Evolutionary conservation across 768 basidiomycete species (phyloP).

Genomic region (Calocera viscosa): DNA sequence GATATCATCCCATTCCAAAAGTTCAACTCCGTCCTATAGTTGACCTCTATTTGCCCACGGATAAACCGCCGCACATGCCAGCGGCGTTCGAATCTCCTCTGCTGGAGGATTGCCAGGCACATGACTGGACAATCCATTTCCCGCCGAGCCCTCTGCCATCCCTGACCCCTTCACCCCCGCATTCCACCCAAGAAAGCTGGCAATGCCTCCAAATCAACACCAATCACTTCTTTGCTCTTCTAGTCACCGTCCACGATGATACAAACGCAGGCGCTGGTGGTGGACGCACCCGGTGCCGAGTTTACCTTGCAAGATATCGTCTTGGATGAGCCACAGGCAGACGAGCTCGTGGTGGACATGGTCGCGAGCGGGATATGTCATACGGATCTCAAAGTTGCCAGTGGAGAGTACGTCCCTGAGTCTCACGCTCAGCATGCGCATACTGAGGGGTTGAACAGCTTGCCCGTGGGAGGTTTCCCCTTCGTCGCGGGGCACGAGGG

Average conservation of each 20-base stretch:
- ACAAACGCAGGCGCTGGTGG: background rate
- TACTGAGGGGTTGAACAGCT: background rate
- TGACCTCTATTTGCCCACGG: too few relatives aligned
- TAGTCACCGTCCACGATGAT: background rate
- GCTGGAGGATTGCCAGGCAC: background rate
- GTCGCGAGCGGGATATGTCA: conserved; percentile 8
- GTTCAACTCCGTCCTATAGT: too few relatives aligned
- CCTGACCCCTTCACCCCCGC: background rate
- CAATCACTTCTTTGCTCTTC: background rate
- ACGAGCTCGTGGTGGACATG: conserved; percentile 3
- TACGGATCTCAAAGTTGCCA: background rate
- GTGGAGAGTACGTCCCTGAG: background rate
- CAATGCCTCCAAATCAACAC: background rate
- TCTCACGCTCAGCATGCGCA: background rate
- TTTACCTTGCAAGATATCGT: background rate
- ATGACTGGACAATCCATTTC: conserved; percentile 6
- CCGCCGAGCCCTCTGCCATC: background rate
- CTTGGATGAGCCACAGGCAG: background rate
- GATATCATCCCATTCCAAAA: too few relatives aligned
- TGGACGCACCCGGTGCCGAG: background rate
- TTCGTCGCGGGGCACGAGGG: conserved; percentile 3
- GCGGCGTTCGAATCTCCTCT: background rate
- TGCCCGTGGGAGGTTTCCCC: background rate
- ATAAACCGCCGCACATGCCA: too few relatives aligned
- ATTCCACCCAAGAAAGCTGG: background rate